Base-by-base conservation (phyloP, 495 filamentous ascomycete species). In the Talaromyces liani region DNA sequence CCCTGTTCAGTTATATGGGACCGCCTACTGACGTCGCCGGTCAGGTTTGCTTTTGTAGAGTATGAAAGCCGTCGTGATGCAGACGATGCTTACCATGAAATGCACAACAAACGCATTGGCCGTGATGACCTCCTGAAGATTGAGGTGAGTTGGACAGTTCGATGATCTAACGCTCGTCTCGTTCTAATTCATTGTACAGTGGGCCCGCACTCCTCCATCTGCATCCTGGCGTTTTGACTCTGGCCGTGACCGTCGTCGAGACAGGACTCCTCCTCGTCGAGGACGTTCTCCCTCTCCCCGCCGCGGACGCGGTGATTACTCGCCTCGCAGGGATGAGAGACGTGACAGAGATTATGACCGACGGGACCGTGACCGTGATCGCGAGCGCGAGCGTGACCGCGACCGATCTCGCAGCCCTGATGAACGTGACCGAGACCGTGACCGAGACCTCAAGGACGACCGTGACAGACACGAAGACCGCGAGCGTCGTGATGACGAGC, bases 31-130 rank as follows among this genome's bases (percentile, higher is more conserved):
- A 36, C 3, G 25, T 58, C 0, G 31, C 18, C 18, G 4, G 4
- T 57, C 39, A 98, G 94, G 64, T 99, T 99, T 75, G 94, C 94
- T 18, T 99, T 99, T 78, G 94, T 99, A 60, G 94, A 99, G 78
- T 99, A 99, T 76, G 94, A 99, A 80, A 96, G 92, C 76, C 92
- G 94, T 69, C 95, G 94, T 69, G 94, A 99, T 83, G 92, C 94
- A 54, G 94, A 99, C 79, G 94, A 99, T 83, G 94, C 94, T 34
- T 99, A 99, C 73, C 92, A 98, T 76, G 94, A 99, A 77, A 98
- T 99, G 95, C 94, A 99, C 75, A 97, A 97, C 80, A 96, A 96
- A 85, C 91, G 94, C 61, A 92, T 99, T 69, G 93, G 92, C 51
- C 89, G 93, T 61, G 94, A 99, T 74, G 94, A 99, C 68, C 75